These are phyloP conservation scores for Carnegiea gigantea DNA, from an alignment of 179 eudicot species.

Conservation along the genomic window DNA sequence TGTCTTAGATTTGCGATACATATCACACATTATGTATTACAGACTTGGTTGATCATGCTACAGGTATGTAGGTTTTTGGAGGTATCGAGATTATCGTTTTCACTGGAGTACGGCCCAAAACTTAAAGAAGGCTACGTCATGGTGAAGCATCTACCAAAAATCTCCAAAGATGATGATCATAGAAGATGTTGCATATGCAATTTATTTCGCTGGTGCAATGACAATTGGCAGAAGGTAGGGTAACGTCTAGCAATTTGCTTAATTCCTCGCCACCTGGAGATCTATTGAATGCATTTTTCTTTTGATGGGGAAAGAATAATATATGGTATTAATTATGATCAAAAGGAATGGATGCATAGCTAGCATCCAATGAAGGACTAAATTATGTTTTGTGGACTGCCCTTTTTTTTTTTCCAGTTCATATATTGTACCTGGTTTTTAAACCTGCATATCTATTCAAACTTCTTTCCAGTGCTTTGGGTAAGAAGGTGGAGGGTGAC, in stretches of 20 bases:
- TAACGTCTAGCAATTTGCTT: neutral
- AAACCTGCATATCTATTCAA: neutral
- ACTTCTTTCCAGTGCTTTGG: conserved; percentile 10
- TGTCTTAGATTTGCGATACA: neutral
- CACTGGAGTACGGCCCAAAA: conserved; percentile 95
- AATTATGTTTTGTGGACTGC: neutral
- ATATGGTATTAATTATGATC: no score
- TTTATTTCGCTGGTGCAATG: conserved; percentile 76
- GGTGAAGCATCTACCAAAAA: conserved; percentile 87
- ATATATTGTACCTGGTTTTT: neutral
- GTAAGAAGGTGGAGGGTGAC: neutral
- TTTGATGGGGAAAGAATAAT: neutral
- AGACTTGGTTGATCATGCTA: conserved; percentile 14
- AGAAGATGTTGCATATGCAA: conserved; percentile 62
- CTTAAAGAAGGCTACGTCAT: conserved; percentile 82
- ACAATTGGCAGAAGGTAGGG: conserved; percentile 88
- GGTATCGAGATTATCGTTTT: conserved; percentile 88
- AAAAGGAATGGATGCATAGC: neutral
- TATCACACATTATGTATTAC: conserved; percentile 11
- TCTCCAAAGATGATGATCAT: conserved; percentile 48
- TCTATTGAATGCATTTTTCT: neutral
- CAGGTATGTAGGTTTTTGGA: conserved; percentile 98
- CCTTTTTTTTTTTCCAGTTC: neutral
- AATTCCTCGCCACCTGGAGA: neutral
- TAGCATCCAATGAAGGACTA: neutral